Base-by-base conservation (phyloP, 2,329 filamentous ascomycete genomes). In the Fusarium stilboides region DNA sequence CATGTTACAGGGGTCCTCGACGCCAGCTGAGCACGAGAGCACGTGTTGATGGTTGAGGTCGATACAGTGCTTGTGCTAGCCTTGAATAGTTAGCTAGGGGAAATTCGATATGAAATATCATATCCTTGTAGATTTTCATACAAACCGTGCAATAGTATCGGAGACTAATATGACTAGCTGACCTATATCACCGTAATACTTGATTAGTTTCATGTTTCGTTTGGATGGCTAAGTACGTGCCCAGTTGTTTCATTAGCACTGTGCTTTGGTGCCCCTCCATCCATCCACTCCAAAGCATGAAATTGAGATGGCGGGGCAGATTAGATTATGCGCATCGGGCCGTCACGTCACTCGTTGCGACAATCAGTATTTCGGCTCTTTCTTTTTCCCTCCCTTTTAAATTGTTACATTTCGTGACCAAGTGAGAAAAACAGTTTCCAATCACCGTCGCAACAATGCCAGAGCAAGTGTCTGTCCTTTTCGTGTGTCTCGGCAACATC, bases 401-500 rank as follows among this genome's bases (percentile, higher is more conserved):
- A 33, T 44, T 44, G 39, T 42, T 26, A 14, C 34, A 45, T 42
- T 31, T 31, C 19, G 34, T 40, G 40, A 40, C 34, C 33, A 14
- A 14, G 28, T 19, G 12, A 15, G n/a, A 19, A 24, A 20, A 20
- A n/a, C n/a, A n/a, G n/a, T 39, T 34, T 20, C 24, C 43, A 22
- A 50, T 37, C 22, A 42, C 40, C 59, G 42, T 49, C 57, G 53
- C 46, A 66, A 74, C 65, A 20, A 81, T 82, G 80, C 62, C 80
- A 8, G 80, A 82, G 63, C 78, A 79, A 39, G 71, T 93, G 56
- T 94, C 91, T 4, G 92, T 98, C 37, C 88, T 98, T 53, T 98
- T 98, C 78, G 95, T 98, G 73, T 99, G 96, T 81, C 87, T 98
- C 34, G 96, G 96, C 79, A 99, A 99, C 81, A 98, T 98, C 76